Evolutionary conservation across 495 filamentous ascomycete genomes (phyloP).

Genomic region (Lentithecium fluviatile): DNA sequence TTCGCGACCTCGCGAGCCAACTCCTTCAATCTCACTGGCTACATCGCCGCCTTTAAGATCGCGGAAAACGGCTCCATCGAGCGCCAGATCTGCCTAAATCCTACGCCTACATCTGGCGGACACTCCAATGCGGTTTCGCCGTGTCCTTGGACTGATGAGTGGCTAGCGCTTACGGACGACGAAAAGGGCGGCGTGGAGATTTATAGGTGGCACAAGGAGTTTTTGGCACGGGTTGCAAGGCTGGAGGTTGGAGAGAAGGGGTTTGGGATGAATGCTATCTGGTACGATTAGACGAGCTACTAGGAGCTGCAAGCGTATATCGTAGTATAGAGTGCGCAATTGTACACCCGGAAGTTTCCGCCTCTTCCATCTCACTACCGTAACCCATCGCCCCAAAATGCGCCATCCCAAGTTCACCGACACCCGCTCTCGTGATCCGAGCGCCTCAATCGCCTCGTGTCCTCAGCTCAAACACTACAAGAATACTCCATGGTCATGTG

Average conservation of each 20-base stretch:
- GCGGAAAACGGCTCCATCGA: slow-evolving; percentile 68
- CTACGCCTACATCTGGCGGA: slow-evolving; percentile 79
- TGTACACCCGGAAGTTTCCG: no score
- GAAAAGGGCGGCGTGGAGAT: slow-evolving; percentile 84
- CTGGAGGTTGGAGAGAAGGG: slow-evolving; percentile 74
- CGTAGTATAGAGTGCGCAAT: no score
- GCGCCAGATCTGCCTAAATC: slow-evolving; percentile 73
- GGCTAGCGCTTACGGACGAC: slow-evolving; percentile 80
- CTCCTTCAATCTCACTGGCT: slow-evolving; percentile 70
- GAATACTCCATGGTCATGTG: no score
- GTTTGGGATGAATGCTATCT: slow-evolving; percentile 88
- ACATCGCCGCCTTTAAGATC: slow-evolving; percentile 74
- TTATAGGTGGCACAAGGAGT: slow-evolving; percentile 78
- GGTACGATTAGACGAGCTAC: slow-evolving; percentile 65
- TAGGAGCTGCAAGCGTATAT: not conserved
- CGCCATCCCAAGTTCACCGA: no score
- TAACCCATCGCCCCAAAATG: no score
- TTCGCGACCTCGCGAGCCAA: slow-evolving; percentile 82
- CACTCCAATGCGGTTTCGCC: slow-evolving; percentile 82
- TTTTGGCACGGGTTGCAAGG: slow-evolving; percentile 69
- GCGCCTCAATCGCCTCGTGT: no score
- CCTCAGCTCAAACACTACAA: no score
- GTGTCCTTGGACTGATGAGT: slow-evolving; percentile 79
- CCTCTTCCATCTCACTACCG: no score
- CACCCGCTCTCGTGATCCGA: no score